These are phyloP conservation scores for Colletotrichum australisinense DNA, from an alignment of 2,329 filamentous ascomycete species.

Conservation along the genomic window DNA sequence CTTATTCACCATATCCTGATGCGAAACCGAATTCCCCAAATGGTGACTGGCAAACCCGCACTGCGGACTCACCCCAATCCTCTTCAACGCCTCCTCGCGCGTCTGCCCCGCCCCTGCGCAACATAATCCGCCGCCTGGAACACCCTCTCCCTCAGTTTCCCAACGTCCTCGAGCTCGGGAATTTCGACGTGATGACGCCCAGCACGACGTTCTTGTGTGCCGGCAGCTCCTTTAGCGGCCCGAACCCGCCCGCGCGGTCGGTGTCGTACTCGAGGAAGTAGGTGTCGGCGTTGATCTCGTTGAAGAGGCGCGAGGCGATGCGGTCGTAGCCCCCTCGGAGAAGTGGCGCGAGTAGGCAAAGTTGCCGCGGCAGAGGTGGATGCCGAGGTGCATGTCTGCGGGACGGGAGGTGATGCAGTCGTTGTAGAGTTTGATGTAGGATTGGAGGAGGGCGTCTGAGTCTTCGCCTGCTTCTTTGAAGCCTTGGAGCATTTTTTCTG, in stretches of 20 bases:
- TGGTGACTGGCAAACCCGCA: constrained; percentile 73
- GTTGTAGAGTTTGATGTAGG: constrained; percentile 80
- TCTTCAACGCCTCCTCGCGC: constrained; percentile 71
- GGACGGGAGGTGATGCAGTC: constrained; percentile 72
- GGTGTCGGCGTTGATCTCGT: constrained; percentile 68
- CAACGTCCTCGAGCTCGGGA: constrained; percentile 66
- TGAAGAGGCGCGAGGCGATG: constrained; percentile 71
- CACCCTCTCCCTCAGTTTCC: constrained; percentile 65
- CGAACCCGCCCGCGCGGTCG: constrained; percentile 69
- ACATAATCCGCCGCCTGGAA: constrained; percentile 72
- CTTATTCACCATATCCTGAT: constrained; percentile 31
- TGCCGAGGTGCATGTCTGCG: constrained; percentile 75
- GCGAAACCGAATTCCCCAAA: constrained; percentile 30
- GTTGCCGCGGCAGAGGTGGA: constrained; percentile 75
- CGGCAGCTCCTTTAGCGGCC: constrained; percentile 70
- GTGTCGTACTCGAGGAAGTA: constrained; percentile 73
- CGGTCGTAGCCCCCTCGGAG: constrained; percentile 73
- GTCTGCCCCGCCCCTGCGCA: constrained; percentile 69
- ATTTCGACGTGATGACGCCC: constrained; percentile 71
- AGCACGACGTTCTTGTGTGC: constrained; percentile 71
- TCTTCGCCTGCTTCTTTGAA: constrained; percentile 35
- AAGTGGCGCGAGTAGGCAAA: constrained; percentile 73
- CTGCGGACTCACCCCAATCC: constrained; percentile 76
- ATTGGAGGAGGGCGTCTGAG: constrained; percentile 70
- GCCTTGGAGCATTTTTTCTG: constrained; percentile 57